These are phyloP conservation scores for Xylaria sp. DNA, from an alignment of 2,329 filamentous ascomycete genomes.

Conservation along the genomic window DNA sequence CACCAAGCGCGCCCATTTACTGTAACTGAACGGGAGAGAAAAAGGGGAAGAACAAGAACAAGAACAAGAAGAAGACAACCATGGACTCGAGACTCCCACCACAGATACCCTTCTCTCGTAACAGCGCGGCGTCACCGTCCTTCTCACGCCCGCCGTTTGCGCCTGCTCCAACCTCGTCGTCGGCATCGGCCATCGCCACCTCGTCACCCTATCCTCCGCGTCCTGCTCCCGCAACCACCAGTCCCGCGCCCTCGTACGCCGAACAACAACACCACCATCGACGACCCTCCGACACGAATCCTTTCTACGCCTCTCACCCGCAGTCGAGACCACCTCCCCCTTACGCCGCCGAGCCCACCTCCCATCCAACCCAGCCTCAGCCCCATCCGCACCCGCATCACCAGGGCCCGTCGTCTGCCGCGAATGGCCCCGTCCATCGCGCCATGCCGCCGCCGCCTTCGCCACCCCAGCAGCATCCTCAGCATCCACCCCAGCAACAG, in stretches of 20 bases:
- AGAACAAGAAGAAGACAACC: neutral
- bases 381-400: conserved; percentile 49
- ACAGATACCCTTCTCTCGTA: conserved; percentile 47
- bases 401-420: conserved; percentile 49
- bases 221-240: conserved; percentile 43
- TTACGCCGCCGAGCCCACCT: conserved; percentile 46
- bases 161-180: conserved; percentile 30
- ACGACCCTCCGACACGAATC: conserved; percentile 46
- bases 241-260: conserved; percentile 42
- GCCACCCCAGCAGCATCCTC: conserved; percentile 47
- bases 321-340: conserved; percentile 44
- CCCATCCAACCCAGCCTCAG: conserved; percentile 43
- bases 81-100: conserved; percentile 48
- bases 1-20: neutral
- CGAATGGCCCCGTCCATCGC: conserved; percentile 43
- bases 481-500: conserved; percentile 40
- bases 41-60: neutral
- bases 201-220: conserved; percentile 46
- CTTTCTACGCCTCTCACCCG: conserved; percentile 48
- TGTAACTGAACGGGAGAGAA: neutral
- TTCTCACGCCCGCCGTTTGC: conserved; percentile 45
- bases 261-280: conserved; percentile 41
- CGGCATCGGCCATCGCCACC: conserved; percentile 16
- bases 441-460: conserved; percentile 47
- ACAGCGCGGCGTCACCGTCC: conserved; percentile 43